Percentiles rank a stretch among this genome's conserved stretches.
phyloP scores from a whole-genome alignment of 2,329 filamentous ascomycete genomes.

The Aspergillus felis region DNA sequence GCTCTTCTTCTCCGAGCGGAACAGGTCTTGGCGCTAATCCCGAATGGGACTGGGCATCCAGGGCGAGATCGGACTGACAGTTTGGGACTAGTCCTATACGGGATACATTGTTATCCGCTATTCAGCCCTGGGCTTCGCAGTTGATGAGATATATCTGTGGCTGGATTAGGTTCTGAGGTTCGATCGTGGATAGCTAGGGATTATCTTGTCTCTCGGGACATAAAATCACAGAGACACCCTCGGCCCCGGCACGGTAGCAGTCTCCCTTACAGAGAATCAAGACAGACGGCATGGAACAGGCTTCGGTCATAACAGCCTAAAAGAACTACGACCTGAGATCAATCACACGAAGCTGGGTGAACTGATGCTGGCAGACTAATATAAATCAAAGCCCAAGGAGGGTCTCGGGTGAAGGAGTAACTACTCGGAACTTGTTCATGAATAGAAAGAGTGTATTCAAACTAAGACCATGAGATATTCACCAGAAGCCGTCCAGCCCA shows the following conservation, averaged over 20 bases:
- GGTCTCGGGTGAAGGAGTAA: neutral
- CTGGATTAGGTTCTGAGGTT: too few species aligned
- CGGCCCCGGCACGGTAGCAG: neutral
- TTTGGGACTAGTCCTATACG: neutral
- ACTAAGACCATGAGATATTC: slow-evolving; percentile 7
- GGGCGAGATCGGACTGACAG: neutral
- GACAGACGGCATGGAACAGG: neutral
- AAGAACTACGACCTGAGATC: neutral
- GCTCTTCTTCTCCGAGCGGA: neutral
- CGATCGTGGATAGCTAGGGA: too few species aligned
- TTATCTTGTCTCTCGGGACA: neutral
- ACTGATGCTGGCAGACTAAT: neutral
- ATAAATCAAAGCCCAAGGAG: neutral
- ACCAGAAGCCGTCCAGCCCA: slow-evolving; percentile 13
- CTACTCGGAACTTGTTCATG: neutral
- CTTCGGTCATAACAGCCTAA: neutral
- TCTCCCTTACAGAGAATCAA: neutral
- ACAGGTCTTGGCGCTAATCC: neutral
- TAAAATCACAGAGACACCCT: neutral
- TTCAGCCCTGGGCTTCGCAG: neutral
- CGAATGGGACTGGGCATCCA: neutral
- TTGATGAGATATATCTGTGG: neutral
- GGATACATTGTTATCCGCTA: neutral
- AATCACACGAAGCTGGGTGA: neutral
- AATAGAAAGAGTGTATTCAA: slow-evolving; percentile 1